Evolutionary conservation across 495 filamentous ascomycete species (phyloP).

Genomic region (Penicillium chermesinum): DNA sequence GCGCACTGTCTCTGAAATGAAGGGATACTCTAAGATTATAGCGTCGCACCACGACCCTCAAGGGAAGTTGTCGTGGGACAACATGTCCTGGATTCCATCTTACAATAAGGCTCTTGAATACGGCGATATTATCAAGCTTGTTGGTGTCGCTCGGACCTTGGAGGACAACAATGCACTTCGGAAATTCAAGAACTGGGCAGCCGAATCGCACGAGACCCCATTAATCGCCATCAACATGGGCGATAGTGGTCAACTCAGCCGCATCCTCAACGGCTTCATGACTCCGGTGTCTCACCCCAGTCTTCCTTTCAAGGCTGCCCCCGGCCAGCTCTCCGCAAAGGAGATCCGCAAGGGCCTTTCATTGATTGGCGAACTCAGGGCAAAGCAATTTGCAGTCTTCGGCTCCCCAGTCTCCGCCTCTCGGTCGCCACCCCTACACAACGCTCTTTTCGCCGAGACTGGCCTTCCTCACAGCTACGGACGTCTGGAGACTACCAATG

Average conservation of each 20-base stretch:
- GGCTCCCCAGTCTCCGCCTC: slow-evolving; percentile 77
- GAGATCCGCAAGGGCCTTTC: slow-evolving; percentile 78
- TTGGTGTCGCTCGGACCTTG: slow-evolving; percentile 71
- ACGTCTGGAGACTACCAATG: slow-evolving; percentile 70
- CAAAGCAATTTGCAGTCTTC: slow-evolving; percentile 78
- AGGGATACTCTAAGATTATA: slow-evolving; percentile 75
- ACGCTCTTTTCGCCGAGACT: slow-evolving; percentile 68
- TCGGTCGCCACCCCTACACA: slow-evolving; percentile 84
- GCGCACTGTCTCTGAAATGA: slow-evolving; percentile 57
- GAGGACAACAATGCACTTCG: slow-evolving; percentile 83
- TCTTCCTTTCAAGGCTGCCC: slow-evolving; percentile 87
- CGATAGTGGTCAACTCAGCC: slow-evolving; percentile 75
- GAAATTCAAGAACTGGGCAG: slow-evolving; percentile 75
- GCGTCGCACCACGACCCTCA: slow-evolving; percentile 91
- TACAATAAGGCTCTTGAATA: slow-evolving; percentile 83
- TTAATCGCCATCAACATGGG: slow-evolving; percentile 98
- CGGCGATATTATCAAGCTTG: slow-evolving; percentile 91
- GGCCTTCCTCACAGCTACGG: slow-evolving; percentile 87
- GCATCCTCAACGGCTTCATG: slow-evolving; percentile 87
- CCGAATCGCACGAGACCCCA: slow-evolving; percentile 64
- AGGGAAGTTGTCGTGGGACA: slow-evolving; percentile 75
- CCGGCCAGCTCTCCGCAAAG: slow-evolving; percentile 85
- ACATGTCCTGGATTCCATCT: slow-evolving; percentile 78
- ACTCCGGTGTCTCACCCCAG: slow-evolving; percentile 91
- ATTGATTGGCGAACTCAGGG: slow-evolving; percentile 72